Evolutionary conservation across 106 monocot species (phyloP), one percentile per base, ranked within the genome.

Genomic region (Dioscorea alata): DNA sequence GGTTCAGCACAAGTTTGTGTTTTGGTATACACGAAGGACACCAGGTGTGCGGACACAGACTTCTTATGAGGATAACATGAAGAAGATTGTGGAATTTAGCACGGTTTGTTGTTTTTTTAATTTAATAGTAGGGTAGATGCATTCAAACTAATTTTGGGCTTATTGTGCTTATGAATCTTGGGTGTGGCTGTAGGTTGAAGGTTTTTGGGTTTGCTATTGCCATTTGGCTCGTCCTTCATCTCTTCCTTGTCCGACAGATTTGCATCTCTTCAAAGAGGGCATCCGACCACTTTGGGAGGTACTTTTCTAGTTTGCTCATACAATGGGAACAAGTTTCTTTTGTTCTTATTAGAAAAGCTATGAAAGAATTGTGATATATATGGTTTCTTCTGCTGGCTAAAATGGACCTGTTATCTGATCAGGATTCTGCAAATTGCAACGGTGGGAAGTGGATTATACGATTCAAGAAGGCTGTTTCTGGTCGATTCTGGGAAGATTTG

Each of bases 221-320:
- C 96, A 97, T 73, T 71, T 97, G 51, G 63, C 89, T 25, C 89
- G 89, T 10, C 86, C 96, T 59, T 86, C 86, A 69, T 69, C 78
- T 69, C 74, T 92, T 18, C 96, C 92, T 8, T 78, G 75, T 63
- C 96, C 92, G 57, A 97, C 92, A 61, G 96, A 97, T 79, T 74
- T 97, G 52, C 91, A 89, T 80, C 84, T 97, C 65, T 97, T 97
- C 75, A 97, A 97, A 78, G 96, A 86, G 19, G 96, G 96, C 17
- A 89, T 97, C 76, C 81, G 89, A 2, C 92, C 96, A 23, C 79
- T 97, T 33, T 97, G 96, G 96, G 96, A 97, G 92, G 96, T 92
- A 86, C 9, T 25, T 23, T 42, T 42, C 0, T 42, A 3, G 6
- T 42, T 42, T 58, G 3, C 23, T 57, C 49, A 14, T 69, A 12